Percentiles rank a stretch among this genome's conserved stretches.
These are phyloP conservation scores for Ceratocystis albifundus DNA, from an alignment of 2,329 filamentous ascomycete genomes.

Conservation along the genomic window DNA sequence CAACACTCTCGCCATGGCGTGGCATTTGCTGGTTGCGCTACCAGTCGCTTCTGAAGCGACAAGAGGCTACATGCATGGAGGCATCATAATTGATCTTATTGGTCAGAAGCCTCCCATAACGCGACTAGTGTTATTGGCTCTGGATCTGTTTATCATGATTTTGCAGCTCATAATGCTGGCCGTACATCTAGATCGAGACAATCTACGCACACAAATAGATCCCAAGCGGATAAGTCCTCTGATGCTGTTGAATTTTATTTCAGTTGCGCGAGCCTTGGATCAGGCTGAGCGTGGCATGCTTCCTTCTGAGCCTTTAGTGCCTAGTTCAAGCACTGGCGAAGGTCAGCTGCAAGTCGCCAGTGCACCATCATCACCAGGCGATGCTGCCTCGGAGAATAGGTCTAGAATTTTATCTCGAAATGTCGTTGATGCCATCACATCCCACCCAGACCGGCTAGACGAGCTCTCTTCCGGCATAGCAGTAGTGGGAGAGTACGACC, in stretches of 20 bases:
- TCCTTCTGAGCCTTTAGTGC: not conserved
- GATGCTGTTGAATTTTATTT: constrained; percentile 15
- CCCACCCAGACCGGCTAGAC: constrained; percentile 26
- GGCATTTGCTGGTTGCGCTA: constrained; percentile 46
- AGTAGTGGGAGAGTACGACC: constrained; percentile 42
- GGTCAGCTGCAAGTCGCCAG: not conserved
- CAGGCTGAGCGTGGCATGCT: constrained; percentile 15
- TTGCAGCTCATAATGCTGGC: constrained; percentile 55
- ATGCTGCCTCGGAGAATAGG: constrained; percentile 7
- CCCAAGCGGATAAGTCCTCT: constrained; percentile 19
- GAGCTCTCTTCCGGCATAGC: constrained; percentile 45
- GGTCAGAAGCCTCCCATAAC: constrained; percentile 53
- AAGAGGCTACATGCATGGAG: constrained; percentile 55
- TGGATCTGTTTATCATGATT: constrained; percentile 45
- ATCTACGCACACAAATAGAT: constrained; percentile 33
- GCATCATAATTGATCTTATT: constrained; percentile 55
- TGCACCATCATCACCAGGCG: constrained; percentile 10
- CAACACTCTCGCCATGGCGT: constrained; percentile 48
- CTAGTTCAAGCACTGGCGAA: not conserved
- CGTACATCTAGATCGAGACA: constrained; percentile 49
- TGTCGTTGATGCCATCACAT: not conserved
- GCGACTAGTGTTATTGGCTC: constrained; percentile 41
- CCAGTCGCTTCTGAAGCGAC: constrained; percentile 49
- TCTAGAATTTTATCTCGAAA: not conserved
- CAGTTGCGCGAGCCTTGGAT: constrained; percentile 17